Evolutionary conservation across 768 basidiomycete species (phyloP).

Genomic region (Suillus decipiens): DNA sequence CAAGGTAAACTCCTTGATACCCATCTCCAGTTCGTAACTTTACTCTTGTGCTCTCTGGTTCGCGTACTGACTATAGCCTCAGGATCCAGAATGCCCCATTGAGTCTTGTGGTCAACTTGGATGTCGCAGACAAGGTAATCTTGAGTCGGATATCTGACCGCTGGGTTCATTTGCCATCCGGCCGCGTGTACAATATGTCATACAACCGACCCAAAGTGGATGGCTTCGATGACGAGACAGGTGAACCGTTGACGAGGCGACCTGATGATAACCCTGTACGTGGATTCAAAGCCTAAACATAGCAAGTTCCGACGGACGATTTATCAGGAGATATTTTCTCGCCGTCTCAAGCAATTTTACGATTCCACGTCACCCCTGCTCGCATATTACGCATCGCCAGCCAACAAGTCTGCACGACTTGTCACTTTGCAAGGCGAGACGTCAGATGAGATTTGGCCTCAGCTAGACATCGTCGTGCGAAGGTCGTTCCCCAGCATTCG

Average conservation of each 20-base stretch:
- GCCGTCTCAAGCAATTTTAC: conserved; percentile 77
- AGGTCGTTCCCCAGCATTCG: conserved; percentile 59
- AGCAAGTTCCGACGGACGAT: conserved; percentile 11
- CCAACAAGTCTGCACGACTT: conserved; percentile 42
- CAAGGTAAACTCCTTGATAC: conserved; percentile 80
- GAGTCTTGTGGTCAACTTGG: conserved; percentile 81
- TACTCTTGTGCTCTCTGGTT: not conserved
- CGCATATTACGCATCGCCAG: conserved; percentile 55
- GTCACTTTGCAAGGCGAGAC: conserved; percentile 69
- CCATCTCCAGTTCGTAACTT: conserved; percentile 61
- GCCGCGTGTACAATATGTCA: conserved; percentile 86
- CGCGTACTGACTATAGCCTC: conserved; percentile 9
- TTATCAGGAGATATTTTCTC: conserved; percentile 72
- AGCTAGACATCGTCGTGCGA: conserved; percentile 64
- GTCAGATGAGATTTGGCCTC: conserved; percentile 90
- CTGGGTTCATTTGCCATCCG: conserved; percentile 86
- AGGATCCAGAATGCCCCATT: conserved; percentile 68
- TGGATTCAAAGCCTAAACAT: conserved; percentile 16
- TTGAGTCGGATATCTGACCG: conserved; percentile 86
- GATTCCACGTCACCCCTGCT: conserved; percentile 80
- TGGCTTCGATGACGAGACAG: conserved; percentile 84
- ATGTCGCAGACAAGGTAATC: conserved; percentile 87
- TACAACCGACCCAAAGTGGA: conserved; percentile 83
- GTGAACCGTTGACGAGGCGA: conserved; percentile 83
- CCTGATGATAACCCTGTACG: conserved; percentile 88